A percentile compares a stretch with the other conserved stretches of the same genome.
These are phyloP conservation scores for Carex cristatella DNA, from an alignment of 176 grass and related monocot species.

Conservation along the genomic window DNA sequence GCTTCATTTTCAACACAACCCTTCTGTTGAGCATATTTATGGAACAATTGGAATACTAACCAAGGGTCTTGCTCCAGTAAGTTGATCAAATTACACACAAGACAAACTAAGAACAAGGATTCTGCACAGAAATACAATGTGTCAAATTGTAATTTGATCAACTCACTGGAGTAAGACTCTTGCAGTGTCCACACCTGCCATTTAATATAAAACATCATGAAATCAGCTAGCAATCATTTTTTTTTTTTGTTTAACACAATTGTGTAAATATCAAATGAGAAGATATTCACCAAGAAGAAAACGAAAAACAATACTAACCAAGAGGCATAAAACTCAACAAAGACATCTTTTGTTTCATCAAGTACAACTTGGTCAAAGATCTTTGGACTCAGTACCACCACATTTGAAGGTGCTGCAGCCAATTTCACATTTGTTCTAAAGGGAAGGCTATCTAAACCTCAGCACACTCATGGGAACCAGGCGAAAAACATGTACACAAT, in stretches of 20 bases:
- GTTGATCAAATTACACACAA: conserved; percentile 23
- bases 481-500: no score
- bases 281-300: background rate
- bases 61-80: no score
- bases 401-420: conserved; percentile 67
- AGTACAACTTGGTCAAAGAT: conserved; percentile 78
- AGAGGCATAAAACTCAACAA: conserved; percentile 99
- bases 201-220: conserved; percentile 27
- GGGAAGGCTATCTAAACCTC: no score
- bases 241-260: background rate
- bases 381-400: conserved; percentile 58
- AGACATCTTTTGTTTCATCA: conserved; percentile 93
- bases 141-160: conserved; percentile 19
- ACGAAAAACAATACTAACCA: conserved; percentile 50
- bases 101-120: conserved; percentile 8
- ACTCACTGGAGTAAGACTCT: conserved; percentile 95
- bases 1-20: no score
- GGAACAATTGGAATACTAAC: no score
- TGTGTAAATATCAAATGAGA: conserved; percentile 14
- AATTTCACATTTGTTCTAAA: conserved; percentile 35
- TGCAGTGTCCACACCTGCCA: conserved; percentile 95
- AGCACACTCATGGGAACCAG: no score
- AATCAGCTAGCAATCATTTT: background rate
- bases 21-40: no score
- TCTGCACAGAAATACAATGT: background rate